A percentile compares a stretch with the other conserved stretches of the same genome.
phyloP scores from a whole-genome alignment of 2,329 filamentous ascomycete species.

The Colletotrichum echinochloae region DNA sequence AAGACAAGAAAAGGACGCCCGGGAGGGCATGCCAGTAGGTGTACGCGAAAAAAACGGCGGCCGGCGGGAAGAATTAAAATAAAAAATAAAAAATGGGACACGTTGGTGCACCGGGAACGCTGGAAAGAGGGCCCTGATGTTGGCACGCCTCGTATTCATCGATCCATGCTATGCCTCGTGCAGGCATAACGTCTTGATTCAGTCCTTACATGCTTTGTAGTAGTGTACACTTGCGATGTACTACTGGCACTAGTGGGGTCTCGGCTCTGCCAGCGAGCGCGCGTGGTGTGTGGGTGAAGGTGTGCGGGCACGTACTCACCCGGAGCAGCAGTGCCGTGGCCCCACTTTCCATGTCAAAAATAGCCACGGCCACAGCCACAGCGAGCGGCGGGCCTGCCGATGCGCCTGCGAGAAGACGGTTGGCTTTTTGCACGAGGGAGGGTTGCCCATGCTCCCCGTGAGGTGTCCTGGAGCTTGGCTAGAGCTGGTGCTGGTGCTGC shows the following conservation, averaged over 20 bases:
- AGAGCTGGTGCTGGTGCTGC: not conserved
- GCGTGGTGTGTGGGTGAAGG: not conserved
- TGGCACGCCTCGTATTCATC: conserved; percentile 32
- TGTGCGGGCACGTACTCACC: not conserved
- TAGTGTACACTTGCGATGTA: too few species aligned
- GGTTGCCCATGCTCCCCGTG: conserved; percentile 10
- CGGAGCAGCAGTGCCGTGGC: not conserved
- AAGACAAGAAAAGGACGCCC: too few species aligned
- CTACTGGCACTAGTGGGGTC: too few species aligned
- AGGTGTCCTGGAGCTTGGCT: not conserved
- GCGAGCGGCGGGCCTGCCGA: conserved; percentile 30
- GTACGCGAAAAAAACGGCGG: too few species aligned
- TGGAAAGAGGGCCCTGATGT: not conserved
- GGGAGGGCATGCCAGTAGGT: too few species aligned
- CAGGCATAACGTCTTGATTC: too few species aligned
- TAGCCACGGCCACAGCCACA: conserved; percentile 39
- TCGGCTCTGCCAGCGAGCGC: conserved; percentile 7
- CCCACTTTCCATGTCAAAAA: conserved; percentile 26
- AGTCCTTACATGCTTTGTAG: too few species aligned
- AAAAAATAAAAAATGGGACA: too few species aligned
- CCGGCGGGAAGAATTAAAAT: too few species aligned
- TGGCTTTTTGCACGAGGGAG: not conserved
- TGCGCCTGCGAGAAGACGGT: conserved; percentile 11
- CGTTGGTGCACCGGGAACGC: too few species aligned
- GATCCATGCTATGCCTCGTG: too few species aligned